Conservation (phyloP, 2,329 filamentous ascomycete genomes). For the Gliomastix tumulicola region DNA sequence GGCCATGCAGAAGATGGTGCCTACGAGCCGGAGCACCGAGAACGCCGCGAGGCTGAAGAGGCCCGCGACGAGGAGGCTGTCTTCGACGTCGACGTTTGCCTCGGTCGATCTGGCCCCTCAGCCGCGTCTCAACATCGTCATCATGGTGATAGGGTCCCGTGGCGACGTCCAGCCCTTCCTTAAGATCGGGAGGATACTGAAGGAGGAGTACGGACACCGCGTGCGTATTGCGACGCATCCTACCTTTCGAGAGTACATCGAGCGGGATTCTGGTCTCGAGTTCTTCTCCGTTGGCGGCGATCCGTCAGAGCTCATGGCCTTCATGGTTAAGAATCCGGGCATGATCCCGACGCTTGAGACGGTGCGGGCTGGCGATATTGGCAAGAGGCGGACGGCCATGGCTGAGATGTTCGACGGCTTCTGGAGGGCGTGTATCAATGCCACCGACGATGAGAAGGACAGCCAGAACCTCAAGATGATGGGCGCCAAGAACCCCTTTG, state of each 20-base stretch:
- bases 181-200: conserved; percentile 64
- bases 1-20: conserved; percentile 36
- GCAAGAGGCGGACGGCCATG: conserved; percentile 60
- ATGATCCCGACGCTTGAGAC: conserved; percentile 69
- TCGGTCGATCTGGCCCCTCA: conserved; percentile 23
- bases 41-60: neutral
- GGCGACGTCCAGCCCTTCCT: conserved; percentile 79
- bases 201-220: conserved; percentile 64
- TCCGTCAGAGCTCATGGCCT: conserved; percentile 76
- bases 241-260: conserved; percentile 68
- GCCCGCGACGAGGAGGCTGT: conserved; percentile 5
- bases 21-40: conserved; percentile 4
- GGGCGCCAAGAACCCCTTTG: conserved; percentile 52
- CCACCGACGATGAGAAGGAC: conserved; percentile 59
- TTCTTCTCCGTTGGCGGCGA: conserved; percentile 78
- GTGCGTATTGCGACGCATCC: conserved; percentile 76
- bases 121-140: conserved; percentile 67
- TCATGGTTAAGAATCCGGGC: conserved; percentile 81
- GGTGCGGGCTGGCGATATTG: conserved; percentile 67
- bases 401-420: conserved; percentile 78
- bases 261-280: conserved; percentile 65
- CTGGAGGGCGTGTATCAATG: conserved; percentile 71
- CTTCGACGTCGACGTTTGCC: conserved; percentile 11
- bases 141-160: conserved; percentile 76
- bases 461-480: conserved; percentile 56